These are phyloP conservation scores for Pichia scutulata DNA, from an alignment of 805 yeast species.

Conservation along the genomic window DNA sequence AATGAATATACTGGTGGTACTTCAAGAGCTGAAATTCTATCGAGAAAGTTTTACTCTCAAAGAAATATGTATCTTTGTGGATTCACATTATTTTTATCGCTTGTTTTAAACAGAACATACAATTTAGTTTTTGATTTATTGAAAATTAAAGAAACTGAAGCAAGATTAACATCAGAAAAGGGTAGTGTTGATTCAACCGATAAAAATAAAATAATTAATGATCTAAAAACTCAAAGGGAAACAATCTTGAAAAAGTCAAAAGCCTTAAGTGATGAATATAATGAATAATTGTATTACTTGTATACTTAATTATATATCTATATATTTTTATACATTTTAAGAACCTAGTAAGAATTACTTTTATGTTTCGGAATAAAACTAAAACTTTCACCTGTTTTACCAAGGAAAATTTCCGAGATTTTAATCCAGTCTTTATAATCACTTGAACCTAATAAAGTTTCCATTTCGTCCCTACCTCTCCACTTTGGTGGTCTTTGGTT, in stretches of 20 bases:
- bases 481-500: slow-evolving; percentile 93
- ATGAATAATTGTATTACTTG: slow-evolving; percentile 16
- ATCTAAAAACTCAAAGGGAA: slow-evolving; percentile 57
- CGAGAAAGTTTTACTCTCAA: slow-evolving; percentile 91
- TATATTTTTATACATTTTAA: background rate
- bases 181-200: slow-evolving; percentile 3
- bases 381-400: slow-evolving; percentile 70
- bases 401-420: slow-evolving; percentile 89
- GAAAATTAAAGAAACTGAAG: slow-evolving; percentile 49
- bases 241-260: slow-evolving; percentile 67
- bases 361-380: slow-evolving; percentile 90
- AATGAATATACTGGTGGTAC: slow-evolving; percentile 18
- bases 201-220: slow-evolving; percentile 39
- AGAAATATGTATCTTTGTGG: slow-evolving; percentile 96
- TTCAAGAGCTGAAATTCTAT: slow-evolving; percentile 78
- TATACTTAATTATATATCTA: background rate
- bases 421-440: slow-evolving; percentile 95
- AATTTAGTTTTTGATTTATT: slow-evolving; percentile 68
- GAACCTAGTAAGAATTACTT: slow-evolving; percentile 63
- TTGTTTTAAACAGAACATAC: slow-evolving; percentile 80
- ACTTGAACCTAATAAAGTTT: slow-evolving; percentile 75
- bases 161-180: slow-evolving; percentile 9
- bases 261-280: slow-evolving; percentile 58
- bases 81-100: slow-evolving; percentile 81
- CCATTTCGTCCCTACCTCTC: slow-evolving; percentile 89